Conservation (phyloP, 495 filamentous ascomycete species). For the Xylaria palmicola region DNA sequence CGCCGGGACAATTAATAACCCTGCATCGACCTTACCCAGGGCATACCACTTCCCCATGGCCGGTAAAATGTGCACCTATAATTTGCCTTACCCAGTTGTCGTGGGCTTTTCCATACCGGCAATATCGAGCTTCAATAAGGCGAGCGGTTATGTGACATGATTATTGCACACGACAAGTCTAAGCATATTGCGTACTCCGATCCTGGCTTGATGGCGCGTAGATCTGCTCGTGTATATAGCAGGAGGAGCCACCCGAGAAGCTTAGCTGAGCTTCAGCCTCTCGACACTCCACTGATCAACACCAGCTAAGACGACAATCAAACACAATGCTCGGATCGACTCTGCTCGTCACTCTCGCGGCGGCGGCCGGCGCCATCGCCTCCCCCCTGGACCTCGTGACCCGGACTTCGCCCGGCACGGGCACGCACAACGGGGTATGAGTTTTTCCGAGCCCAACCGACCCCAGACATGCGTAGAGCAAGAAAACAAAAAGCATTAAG, state of each 20-base stretch:
- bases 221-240: constrained; percentile 9
- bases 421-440: constrained; percentile 47
- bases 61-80: constrained; percentile 6
- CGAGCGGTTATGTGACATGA: constrained; percentile 4
- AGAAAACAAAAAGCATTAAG: too few relatives aligned
- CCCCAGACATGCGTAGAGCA: too few relatives aligned
- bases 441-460: neutral
- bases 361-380: constrained; percentile 40
- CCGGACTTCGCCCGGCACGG: constrained; percentile 42
- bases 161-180: neutral
- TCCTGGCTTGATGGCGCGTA: neutral
- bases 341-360: constrained; percentile 38
- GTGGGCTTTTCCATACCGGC: neutral
- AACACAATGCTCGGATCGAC: constrained; percentile 27
- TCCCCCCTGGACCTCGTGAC: constrained; percentile 37
- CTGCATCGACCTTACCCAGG: constrained; percentile 4
- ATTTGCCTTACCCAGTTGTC: neutral
- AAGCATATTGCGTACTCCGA: neutral
- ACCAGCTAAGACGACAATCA: neutral
- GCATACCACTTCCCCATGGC: too few relatives aligned
- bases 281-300: constrained; percentile 1
- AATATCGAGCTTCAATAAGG: constrained; percentile 10
- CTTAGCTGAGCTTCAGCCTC: constrained; percentile 1
- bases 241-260: neutral
- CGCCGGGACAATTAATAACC: neutral